A percentile compares a stretch with the other conserved stretches of the same genome.
Conservation (phyloP, 2,329 filamentous ascomycete genomes). For the Penicillium thymicola region DNA sequence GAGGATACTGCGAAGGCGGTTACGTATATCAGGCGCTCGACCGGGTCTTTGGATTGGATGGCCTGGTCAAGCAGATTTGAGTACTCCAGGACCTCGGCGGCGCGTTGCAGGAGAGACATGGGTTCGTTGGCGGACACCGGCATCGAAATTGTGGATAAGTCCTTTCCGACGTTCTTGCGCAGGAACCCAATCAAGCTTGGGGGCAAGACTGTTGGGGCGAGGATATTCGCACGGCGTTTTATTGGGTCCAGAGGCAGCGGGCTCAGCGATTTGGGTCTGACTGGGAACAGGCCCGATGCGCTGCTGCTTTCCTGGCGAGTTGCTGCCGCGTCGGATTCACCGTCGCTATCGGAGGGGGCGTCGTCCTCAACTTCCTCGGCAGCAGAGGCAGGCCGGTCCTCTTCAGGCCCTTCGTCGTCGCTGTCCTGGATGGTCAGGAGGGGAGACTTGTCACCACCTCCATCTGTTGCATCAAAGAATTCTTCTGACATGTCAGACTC, state of each 20-base stretch:
- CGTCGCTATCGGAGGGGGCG: slow-evolving; percentile 63
- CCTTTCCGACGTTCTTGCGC: slow-evolving; percentile 96
- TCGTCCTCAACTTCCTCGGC: slow-evolving; percentile 52
- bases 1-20: slow-evolving; percentile 87
- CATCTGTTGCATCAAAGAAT: slow-evolving; percentile 88
- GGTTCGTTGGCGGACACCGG: slow-evolving; percentile 96
- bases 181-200: slow-evolving; percentile 92
- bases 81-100: slow-evolving; percentile 90
- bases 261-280: slow-evolving; percentile 68
- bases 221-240: slow-evolving; percentile 66
- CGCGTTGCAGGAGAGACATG: slow-evolving; percentile 78
- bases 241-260: slow-evolving; percentile 72
- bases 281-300: slow-evolving; percentile 63
- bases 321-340: slow-evolving; percentile 44
- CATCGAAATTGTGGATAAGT: slow-evolving; percentile 95
- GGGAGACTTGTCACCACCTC: slow-evolving; percentile 55
- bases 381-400: slow-evolving; percentile 10
- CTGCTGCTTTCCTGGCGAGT: slow-evolving; percentile 34
- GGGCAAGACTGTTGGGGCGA: slow-evolving; percentile 71
- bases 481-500: slow-evolving; percentile 81
- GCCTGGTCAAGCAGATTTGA: slow-evolving; percentile 77
- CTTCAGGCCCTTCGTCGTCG: slow-evolving; percentile 61
- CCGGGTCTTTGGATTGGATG: slow-evolving; percentile 52
- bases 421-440: slow-evolving; percentile 73
- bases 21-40: slow-evolving; percentile 77